Evolutionary conservation across 179 eudicot genomes (phyloP).

Genomic region (Beta lomatogona): DNA sequence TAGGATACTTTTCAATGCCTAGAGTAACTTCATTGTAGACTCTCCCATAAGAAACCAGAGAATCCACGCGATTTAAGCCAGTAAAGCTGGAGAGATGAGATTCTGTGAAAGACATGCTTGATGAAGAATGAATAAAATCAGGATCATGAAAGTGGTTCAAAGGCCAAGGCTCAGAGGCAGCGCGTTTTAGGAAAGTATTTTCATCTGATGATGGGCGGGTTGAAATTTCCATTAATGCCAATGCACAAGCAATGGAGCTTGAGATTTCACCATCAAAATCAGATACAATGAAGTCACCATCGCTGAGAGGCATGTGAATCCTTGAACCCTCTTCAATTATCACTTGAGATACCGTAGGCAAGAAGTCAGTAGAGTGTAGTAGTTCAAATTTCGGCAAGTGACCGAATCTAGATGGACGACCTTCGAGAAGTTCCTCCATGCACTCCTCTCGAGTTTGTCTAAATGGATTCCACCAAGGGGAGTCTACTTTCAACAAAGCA

Average conservation of each 20-base stretch:
- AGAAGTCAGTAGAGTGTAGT: slow-evolving; percentile 35
- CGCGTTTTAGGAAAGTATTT: slow-evolving; percentile 40
- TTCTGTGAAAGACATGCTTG: slow-evolving; percentile 49
- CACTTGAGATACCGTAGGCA: slow-evolving; percentile 49
- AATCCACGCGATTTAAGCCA: slow-evolving; percentile 51
- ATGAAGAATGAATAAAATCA: slow-evolving; percentile 48
- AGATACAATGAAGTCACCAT: slow-evolving; percentile 56
- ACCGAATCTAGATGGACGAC: slow-evolving; percentile 41
- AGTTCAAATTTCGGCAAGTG: slow-evolving; percentile 43
- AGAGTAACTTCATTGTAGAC: slow-evolving; percentile 60
- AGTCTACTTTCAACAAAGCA: slow-evolving; percentile 30
- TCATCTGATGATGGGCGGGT: slow-evolving; percentile 36
- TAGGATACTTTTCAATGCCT: slow-evolving; percentile 55
- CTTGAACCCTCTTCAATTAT: slow-evolving; percentile 67
- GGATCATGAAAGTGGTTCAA: slow-evolving; percentile 48
- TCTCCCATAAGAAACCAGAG: slow-evolving; percentile 49
- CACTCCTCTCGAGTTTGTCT: slow-evolving; percentile 49
- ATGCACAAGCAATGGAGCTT: slow-evolving; percentile 81
- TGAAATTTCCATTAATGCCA: slow-evolving; percentile 52
- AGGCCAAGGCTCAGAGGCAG: slow-evolving; percentile 55
- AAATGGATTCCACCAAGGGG: slow-evolving; percentile 62
- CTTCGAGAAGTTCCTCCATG: slow-evolving; percentile 55
- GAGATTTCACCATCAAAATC: slow-evolving; percentile 89
- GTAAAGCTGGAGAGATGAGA: slow-evolving; percentile 58
- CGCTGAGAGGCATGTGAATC: slow-evolving; percentile 71